A percentile compares a stretch with the other conserved stretches of the same genome.
Conservation (phyloP, 176 grass and related monocot genomes). For the Raddia guianensis region DNA sequence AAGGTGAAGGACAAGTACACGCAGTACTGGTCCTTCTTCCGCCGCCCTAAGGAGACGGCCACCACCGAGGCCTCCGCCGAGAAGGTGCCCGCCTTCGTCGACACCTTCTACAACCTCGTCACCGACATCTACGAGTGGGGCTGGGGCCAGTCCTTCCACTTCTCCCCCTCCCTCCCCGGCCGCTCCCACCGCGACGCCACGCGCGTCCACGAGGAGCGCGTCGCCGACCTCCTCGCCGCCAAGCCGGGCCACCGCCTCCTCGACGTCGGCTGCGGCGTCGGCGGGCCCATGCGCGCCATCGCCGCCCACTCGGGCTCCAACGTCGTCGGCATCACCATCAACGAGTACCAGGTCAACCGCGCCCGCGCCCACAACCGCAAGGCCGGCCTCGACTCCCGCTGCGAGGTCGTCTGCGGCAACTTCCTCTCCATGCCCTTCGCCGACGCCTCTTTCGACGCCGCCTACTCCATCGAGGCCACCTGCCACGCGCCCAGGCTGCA, state of each 20-base stretch:
- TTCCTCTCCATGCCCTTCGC: conserved; percentile 95
- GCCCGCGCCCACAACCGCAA: conserved; percentile 88
- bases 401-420: conserved; percentile 97
- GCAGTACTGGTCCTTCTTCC: conserved; percentile 99
- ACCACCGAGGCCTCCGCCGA: conserved; percentile 55
- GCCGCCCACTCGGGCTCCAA: conserved; percentile 67
- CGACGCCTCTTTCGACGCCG: conserved; percentile 79
- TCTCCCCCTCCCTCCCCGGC: conserved; percentile 75
- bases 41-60: conserved; percentile 84
- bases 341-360: conserved; percentile 97
- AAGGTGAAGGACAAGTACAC: conserved; percentile 96
- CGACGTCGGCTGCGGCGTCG: conserved; percentile 91
- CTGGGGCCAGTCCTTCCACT: conserved; percentile 98
- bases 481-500: conserved; percentile 92
- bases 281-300: conserved; percentile 97
- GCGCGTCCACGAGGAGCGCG: conserved; percentile 87
- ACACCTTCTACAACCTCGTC: conserved; percentile 99
- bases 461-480: conserved; percentile 99
- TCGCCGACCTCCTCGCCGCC: conserved; percentile 63
- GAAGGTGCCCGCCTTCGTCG: conserved; percentile 88
- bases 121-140: conserved; percentile 99
- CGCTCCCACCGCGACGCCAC: conserved; percentile 86
- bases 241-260: conserved; percentile 61
- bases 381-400: conserved; percentile 66
- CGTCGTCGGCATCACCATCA: conserved; percentile 98